Evolutionary conservation across 2,329 filamentous ascomycete species (phyloP), one percentile per base, ranked within the genome.

Genomic region (Torrubiella hemipterigena): DNA sequence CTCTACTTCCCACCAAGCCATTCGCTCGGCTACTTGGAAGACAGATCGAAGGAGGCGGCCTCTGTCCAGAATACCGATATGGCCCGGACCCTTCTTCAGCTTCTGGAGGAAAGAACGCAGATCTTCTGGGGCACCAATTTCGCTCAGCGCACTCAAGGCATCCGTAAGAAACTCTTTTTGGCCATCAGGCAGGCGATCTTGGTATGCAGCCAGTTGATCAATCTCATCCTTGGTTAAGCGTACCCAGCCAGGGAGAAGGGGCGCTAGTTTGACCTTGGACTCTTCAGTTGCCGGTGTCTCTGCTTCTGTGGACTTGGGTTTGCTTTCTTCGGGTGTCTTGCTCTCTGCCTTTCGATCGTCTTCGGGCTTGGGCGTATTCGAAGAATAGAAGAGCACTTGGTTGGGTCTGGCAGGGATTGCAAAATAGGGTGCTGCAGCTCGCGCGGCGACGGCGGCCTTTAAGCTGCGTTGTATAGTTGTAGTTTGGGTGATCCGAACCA

Each of bases 51-150:
- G 51, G 8, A 55, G 43, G 28, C 46, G 42, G 18, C 53, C 54
- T 44, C 55, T 58, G 33, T 58, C 55, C 33, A 54, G 32, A 16
- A 58, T 55, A 9, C 51, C 50, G 28, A 55, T 38, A 27, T 75
- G 76, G 24, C 79, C 70, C 13, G 73, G 71, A 9, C 65, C 51
- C 50, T 58, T 46, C 61, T 61, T 49, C 42, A 80, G 66, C 40
- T 69, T 67, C 22, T 54, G 48, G 25, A 73, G 52, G 36, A 74
- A 46, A 23, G 78, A 67, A 33, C 70, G 67, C 13, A 85, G 56
- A 48, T 85, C 82, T 15, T 58, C 45, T 1, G 84, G 82, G 12
- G 85, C 71, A 8, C 85, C 85, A 25, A 76, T 65, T 37, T 66
- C 64, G 56, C 77, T 73, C 38, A 89, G 66, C 17, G 67, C 60